phyloP scores from a whole-genome alignment of 148 eudicot species.

The Diospyros lotus region DNA sequence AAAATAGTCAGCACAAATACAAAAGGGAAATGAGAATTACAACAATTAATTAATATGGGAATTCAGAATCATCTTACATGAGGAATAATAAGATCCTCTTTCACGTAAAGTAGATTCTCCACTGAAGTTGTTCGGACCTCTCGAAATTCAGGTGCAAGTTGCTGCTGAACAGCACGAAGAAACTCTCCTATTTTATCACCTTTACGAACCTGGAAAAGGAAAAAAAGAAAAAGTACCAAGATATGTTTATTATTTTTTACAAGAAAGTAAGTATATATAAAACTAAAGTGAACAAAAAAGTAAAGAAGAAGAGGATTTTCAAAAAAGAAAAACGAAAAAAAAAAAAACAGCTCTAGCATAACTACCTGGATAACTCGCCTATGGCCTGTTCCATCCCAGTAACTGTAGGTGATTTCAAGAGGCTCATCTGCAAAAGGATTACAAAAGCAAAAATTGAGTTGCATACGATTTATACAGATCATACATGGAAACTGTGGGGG shows the following conservation, averaged over 20 bases:
- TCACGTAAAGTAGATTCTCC: conserved; percentile 93
- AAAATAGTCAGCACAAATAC: conserved; percentile 17
- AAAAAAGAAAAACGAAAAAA: neutral
- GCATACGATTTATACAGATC: conserved; percentile 1
- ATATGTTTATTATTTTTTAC: neutral
- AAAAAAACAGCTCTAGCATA: neutral
- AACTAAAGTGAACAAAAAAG: conserved; percentile 3
- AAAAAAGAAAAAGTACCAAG: neutral
- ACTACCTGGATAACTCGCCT: conserved; percentile 78
- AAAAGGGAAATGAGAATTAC: neutral
- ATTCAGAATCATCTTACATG: conserved; percentile 49
- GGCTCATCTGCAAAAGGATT: conserved; percentile 61
- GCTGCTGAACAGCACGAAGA: conserved; percentile 92
- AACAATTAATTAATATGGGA: neutral
- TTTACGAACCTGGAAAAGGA: conserved; percentile 69
- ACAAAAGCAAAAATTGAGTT: conserved; percentile 4
- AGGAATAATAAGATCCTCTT: conserved; percentile 97
- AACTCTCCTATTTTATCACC: conserved; percentile 94
- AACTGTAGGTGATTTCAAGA: conserved; percentile 94
- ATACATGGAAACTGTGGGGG: neutral
- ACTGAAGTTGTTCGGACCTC: conserved; percentile 96
- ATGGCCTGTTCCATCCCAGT: conserved; percentile 99
- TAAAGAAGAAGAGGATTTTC: neutral
- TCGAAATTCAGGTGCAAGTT: conserved; percentile 96
- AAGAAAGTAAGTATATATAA: neutral